These are phyloP conservation scores for Tulasnella calospora DNA, from an alignment of 768 basidiomycete genomes.

Conservation along the genomic window DNA sequence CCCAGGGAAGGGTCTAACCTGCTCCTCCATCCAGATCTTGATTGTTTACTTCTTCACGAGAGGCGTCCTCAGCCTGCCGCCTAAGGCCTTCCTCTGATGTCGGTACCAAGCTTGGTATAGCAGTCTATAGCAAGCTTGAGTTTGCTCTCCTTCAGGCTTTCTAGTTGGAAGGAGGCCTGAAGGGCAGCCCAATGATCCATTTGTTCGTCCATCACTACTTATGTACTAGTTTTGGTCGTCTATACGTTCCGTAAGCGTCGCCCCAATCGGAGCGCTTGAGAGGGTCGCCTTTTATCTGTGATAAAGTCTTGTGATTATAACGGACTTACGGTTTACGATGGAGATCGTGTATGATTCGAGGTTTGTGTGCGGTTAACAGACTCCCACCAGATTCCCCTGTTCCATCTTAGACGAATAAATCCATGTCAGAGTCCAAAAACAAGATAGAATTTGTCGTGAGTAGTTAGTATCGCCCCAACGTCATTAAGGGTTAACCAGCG, in stretches of 20 bases:
- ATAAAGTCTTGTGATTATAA: too few relatives aligned
- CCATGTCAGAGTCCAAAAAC: background rate
- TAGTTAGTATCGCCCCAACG: background rate
- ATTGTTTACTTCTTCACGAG: background rate
- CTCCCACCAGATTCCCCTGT: background rate
- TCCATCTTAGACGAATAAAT: background rate
- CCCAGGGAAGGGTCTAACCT: background rate
- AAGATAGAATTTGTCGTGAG: background rate
- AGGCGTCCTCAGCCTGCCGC: background rate
- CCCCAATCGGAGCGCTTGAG: too few relatives aligned
- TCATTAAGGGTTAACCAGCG: background rate
- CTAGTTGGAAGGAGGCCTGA: conserved; percentile 41
- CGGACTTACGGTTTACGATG: too few relatives aligned
- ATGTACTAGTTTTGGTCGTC: too few relatives aligned
- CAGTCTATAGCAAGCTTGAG: conserved; percentile 40
- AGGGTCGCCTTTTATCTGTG: too few relatives aligned
- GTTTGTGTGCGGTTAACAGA: background rate
- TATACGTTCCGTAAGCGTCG: too few relatives aligned
- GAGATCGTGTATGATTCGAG: background rate
- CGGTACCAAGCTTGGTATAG: conserved; percentile 68
- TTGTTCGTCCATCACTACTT: too few relatives aligned
- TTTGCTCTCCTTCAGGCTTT: conserved; percentile 57
- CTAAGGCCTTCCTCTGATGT: background rate
- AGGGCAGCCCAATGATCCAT: too few relatives aligned
- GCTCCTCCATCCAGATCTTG: background rate